Evolutionary conservation across 768 basidiomycete species (phyloP).

Genomic region (Macrolepiota albuminosa): DNA sequence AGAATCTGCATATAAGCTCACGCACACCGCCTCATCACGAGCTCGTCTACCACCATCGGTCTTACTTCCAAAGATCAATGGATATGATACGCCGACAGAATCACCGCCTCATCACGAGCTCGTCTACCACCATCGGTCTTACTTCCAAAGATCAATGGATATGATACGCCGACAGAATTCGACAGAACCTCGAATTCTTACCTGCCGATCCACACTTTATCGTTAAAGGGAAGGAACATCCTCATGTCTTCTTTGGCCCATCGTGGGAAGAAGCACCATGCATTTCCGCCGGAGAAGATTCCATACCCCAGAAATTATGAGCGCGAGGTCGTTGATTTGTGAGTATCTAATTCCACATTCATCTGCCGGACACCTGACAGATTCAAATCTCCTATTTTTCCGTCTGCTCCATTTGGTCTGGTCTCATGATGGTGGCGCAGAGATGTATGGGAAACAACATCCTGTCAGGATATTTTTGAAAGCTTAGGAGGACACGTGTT

Average conservation of each 20-base stretch:
- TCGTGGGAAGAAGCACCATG: constrained; percentile 52
- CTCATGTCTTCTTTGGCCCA: constrained; percentile 24
- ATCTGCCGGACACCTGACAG: background rate
- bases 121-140: constrained; percentile 6
- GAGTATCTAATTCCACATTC: constrained; percentile 26
- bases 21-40: constrained; percentile 5
- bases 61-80: constrained; percentile 1
- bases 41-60: constrained; percentile 9
- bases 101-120: constrained; percentile 7
- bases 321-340: constrained; percentile 61
- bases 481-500: constrained; percentile 66
- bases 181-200: constrained; percentile 39
- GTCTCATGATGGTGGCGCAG: constrained; percentile 30
- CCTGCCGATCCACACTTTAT: constrained; percentile 60
- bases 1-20: constrained; percentile 11
- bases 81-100: constrained; percentile 5
- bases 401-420: constrained; percentile 1
- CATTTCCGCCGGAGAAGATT: constrained; percentile 42
- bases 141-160: constrained; percentile 1
- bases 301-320: constrained; percentile 72
- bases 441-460: constrained; percentile 65
- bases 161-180: constrained; percentile 6
- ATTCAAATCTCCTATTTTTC: background rate
- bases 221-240: constrained; percentile 37
- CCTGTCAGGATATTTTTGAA: constrained; percentile 47